Evolutionary conservation across 306 rosid genomes (phyloP), one percentile per base, ranked within the genome.

Genomic region (Amphicarpaea edgeworthii): DNA sequence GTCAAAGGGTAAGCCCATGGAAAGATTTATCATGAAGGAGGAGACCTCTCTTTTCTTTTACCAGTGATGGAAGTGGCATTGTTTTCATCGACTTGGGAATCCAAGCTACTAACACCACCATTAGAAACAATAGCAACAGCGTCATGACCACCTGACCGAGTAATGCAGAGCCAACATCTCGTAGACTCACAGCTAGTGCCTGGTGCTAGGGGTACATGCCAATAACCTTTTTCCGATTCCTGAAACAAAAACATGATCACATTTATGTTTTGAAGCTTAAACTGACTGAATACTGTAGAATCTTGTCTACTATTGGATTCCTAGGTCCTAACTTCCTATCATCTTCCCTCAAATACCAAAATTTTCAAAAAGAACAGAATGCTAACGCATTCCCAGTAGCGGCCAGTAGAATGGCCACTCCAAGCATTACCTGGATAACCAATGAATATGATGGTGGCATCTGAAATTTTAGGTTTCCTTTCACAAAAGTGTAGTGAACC

Each of bases 161-260:
- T 85, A 75, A 95, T 82, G 82, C 99, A 95, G 55, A 95, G 88
- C 99, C 99, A 95, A 54, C 77, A 79, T 68, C 77, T 85, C 2
- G 64, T 81, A 34, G 91, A 77, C 40, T 85, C 88, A 4, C 50
- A 15, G 80, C 81, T 59, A 30, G 68, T 64, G 5, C 60, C 77
- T 4, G 84, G 83, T 58, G 85, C 54, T 12, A 73, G 5, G n/a
- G 99, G 97, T 23, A 95, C 86, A 75, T 95, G 99, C 97, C 97
- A 95, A 12, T 90, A 84, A 63, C 99, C 97, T 38, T 75, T 87
- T 49, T 81, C 97, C 6, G 88, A 89, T 79, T 95, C 97, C 99
- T 95, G 85, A 57, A 86, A 84, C 43, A 80, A 12, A 75, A 55
- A 77, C 19, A 19, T 30, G 14, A 51, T 71, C 66, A 84, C 10